A percentile compares a stretch with the other conserved stretches of the same genome.
Evolutionary conservation across 192 early-diverging fungal species (phyloP).

Genomic region (Allomyces arbusculus): DNA sequence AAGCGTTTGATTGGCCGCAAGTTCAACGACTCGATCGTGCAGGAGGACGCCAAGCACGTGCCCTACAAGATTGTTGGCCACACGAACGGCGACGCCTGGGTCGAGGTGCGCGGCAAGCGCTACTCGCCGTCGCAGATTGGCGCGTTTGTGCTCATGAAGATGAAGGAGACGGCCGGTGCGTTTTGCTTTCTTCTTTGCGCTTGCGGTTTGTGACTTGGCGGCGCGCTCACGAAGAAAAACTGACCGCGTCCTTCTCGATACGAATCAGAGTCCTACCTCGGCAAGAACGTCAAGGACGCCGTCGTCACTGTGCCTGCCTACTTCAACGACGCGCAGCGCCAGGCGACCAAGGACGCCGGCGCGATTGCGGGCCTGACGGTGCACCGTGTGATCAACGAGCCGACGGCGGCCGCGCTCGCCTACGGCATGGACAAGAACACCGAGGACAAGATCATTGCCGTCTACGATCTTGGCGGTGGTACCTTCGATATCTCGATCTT

Average conservation of each 20-base stretch:
- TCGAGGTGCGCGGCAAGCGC: constrained; percentile 79
- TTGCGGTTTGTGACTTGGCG: too few relatives aligned
- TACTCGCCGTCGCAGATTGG: constrained; percentile 94
- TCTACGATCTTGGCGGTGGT: constrained; percentile 95
- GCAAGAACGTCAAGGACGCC: constrained; percentile 67
- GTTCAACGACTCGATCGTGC: constrained; percentile 71
- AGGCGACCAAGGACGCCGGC: constrained; percentile 91
- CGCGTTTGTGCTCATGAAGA: constrained; percentile 91
- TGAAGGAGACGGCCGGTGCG: constrained; percentile 86
- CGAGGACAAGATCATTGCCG: constrained; percentile 75
- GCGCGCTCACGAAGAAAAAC: too few relatives aligned
- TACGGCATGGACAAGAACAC: constrained; percentile 71
- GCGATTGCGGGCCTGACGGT: constrained; percentile 76
- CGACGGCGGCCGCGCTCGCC: constrained; percentile 82
- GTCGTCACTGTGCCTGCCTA: constrained; percentile 97
- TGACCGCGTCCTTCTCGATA: neutral
- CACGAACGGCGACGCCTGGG: constrained; percentile 95
- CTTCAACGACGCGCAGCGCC: constrained; percentile 93
- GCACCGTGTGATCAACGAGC: constrained; percentile 86
- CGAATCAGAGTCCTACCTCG: constrained; percentile 34
- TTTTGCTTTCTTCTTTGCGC: constrained; percentile 4
- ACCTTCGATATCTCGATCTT: constrained; percentile 99
- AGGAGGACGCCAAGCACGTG: constrained; percentile 72
- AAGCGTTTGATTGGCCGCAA: constrained; percentile 93
- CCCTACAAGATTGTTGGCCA: constrained; percentile 91